Evolutionary conservation across 1,284 basidiomycete species (phyloP).

Genomic region (Leccinum griseonigrum): DNA sequence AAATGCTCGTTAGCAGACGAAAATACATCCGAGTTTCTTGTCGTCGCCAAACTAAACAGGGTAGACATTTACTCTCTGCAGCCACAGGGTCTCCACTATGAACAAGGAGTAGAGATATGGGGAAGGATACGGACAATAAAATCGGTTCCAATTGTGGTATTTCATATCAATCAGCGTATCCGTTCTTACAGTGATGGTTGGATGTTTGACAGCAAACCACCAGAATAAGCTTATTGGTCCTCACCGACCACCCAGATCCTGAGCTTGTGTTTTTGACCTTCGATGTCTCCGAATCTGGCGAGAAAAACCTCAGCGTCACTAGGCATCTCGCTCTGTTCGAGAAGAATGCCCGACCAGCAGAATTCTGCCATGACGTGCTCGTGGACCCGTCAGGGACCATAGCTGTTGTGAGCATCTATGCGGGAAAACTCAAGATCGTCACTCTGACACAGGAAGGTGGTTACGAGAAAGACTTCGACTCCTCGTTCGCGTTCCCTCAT

Average conservation of each 20-base stretch:
- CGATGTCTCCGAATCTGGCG: slow-evolving; percentile 36
- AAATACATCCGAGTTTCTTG: slow-evolving; percentile 55
- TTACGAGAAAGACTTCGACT: slow-evolving; percentile 58
- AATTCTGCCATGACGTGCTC: slow-evolving; percentile 64
- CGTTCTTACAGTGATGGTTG: slow-evolving; percentile 8
- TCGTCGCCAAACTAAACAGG: slow-evolving; percentile 61
- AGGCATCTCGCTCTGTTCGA: slow-evolving; percentile 54
- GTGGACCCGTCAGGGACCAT: slow-evolving; percentile 59
- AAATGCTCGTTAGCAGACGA: slow-evolving; percentile 55
- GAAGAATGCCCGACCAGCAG: slow-evolving; percentile 52
- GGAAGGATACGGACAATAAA: slow-evolving; percentile 59
- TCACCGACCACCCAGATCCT: slow-evolving; percentile 73
- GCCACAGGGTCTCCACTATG: slow-evolving; percentile 52
- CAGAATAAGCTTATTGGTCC: slow-evolving; percentile 54
- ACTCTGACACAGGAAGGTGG: slow-evolving; percentile 47
- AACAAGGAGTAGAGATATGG: slow-evolving; percentile 61
- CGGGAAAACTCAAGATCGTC: slow-evolving; percentile 65
- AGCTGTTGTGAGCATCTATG: slow-evolving; percentile 64
- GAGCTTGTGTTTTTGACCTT: slow-evolving; percentile 62
- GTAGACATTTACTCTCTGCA: slow-evolving; percentile 64
- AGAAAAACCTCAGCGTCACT: slow-evolving; percentile 38
- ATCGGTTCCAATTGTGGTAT: slow-evolving; percentile 51
- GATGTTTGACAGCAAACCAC: slow-evolving; percentile 38
- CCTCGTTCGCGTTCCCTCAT: slow-evolving; percentile 47
- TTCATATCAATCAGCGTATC: slow-evolving; percentile 11